phyloP scores from a whole-genome alignment of 116 monocot genomes.

The Papilionanthe hybrid region DNA sequence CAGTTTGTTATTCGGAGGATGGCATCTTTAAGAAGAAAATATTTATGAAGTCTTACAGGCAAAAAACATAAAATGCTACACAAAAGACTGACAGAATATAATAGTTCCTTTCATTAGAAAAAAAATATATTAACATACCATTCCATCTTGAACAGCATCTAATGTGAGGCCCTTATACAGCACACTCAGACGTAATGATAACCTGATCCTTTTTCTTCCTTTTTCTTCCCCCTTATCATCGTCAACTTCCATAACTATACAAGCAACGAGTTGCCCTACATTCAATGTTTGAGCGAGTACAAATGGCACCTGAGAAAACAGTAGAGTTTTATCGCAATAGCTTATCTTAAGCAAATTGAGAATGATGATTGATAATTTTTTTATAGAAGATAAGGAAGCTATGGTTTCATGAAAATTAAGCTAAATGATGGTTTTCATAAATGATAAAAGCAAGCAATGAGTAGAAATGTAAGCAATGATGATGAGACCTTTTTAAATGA shows the following conservation, averaged over 20 bases:
- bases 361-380: not conserved
- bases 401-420: not conserved
- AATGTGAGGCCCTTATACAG: conserved; percentile 74
- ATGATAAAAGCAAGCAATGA: not conserved
- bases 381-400: not conserved
- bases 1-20: no score
- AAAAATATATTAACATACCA: conserved; percentile 41
- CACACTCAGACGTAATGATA: conserved; percentile 70
- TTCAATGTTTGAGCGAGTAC: conserved; percentile 44
- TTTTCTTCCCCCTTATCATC: conserved; percentile 75
- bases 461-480: not conserved
- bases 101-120: not conserved
- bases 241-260: conserved; percentile 57
- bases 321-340: not conserved
- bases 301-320: conserved; percentile 43
- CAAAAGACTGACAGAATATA: not conserved
- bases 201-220: conserved; percentile 67
- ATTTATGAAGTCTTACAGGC: not conserved
- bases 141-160: conserved; percentile 80
- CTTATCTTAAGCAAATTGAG: not conserved
- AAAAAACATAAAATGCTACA: not conserved
- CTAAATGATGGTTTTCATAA: not conserved
- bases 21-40: not conserved
- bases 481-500: not conserved
- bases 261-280: conserved; percentile 75